phyloP scores from a whole-genome alignment of 208 protist genomes.

The Acanthamoeba triangularis region DNA sequence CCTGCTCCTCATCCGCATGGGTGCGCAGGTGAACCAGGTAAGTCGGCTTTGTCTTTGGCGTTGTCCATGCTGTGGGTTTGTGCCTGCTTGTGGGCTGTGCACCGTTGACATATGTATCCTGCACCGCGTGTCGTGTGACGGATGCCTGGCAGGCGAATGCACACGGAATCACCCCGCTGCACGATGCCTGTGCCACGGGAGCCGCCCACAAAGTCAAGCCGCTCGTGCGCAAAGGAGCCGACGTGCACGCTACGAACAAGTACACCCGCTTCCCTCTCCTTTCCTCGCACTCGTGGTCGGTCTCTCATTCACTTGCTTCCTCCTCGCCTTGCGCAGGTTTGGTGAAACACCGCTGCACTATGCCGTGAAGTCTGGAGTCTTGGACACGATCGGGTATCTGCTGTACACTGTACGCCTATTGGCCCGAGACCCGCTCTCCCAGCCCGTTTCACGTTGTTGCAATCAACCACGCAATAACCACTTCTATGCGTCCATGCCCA shows the following conservation, averaged over 20 bases:
- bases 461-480: neutral
- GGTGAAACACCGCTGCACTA: conserved; percentile 64
- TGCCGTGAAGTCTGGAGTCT: neutral
- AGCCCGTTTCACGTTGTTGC: no score
- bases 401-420: conserved; percentile 8
- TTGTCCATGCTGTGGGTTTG: neutral
- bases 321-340: neutral
- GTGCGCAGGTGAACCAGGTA: conserved; percentile 4
- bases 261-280: neutral
- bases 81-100: neutral
- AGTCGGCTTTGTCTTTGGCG: no score
- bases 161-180: conserved; percentile 61
- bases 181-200: conserved; percentile 31
- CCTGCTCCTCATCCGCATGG: neutral
- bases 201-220: neutral
- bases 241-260: conserved; percentile 29
- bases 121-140: neutral
- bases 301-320: neutral
- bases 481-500: neutral
- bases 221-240: conserved; percentile 18
- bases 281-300: neutral
- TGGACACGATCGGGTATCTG: conserved; percentile 10
- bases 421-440: neutral
- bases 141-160: neutral
- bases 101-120: no score